Evolutionary conservation across 2,329 filamentous ascomycete species (phyloP).

Genomic region (Xylariales sp.): DNA sequence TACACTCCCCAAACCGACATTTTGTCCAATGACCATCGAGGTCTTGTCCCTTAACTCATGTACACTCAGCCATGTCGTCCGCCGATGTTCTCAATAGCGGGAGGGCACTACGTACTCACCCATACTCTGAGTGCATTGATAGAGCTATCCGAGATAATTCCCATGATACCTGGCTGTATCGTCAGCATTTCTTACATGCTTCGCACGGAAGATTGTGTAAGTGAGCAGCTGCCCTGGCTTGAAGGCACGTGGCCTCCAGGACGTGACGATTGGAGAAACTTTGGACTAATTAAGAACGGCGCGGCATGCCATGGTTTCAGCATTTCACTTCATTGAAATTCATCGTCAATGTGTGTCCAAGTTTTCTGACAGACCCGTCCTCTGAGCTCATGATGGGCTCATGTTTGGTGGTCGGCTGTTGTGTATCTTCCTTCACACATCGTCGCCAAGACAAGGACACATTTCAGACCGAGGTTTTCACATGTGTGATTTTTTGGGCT

Average conservation of each 20-base stretch:
- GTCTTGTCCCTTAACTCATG: not conserved
- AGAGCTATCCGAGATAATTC: constrained; percentile 16
- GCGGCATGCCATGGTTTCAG: no score
- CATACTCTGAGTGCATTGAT: constrained; percentile 6
- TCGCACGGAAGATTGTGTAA: constrained; percentile 2
- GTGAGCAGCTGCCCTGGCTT: no score
- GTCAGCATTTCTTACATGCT: constrained; percentile 16
- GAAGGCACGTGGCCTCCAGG: no score
- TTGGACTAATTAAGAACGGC: no score
- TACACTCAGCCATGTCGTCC: constrained; percentile 7
- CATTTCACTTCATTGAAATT: no score
- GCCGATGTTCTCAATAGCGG: constrained; percentile 4
- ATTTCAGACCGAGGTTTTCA: constrained; percentile 17
- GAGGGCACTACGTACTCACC: no score
- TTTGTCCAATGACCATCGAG: not conserved
- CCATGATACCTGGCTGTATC: constrained; percentile 15
- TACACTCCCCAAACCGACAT: no score
- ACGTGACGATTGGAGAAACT: not conserved
- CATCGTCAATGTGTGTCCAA: no score
- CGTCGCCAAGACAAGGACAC: constrained; percentile 16
- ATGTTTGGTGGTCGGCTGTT: constrained; percentile 19
- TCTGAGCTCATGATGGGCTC: constrained; percentile 18
- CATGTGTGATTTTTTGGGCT: constrained; percentile 15
- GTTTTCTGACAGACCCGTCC: constrained; percentile 9
- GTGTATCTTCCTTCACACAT: constrained; percentile 19